Percentiles rank a stretch among this genome's conserved stretches.
These are phyloP conservation scores for Hysterangium stoloniferum DNA, from an alignment of 768 basidiomycete genomes.

Conservation along the genomic window DNA sequence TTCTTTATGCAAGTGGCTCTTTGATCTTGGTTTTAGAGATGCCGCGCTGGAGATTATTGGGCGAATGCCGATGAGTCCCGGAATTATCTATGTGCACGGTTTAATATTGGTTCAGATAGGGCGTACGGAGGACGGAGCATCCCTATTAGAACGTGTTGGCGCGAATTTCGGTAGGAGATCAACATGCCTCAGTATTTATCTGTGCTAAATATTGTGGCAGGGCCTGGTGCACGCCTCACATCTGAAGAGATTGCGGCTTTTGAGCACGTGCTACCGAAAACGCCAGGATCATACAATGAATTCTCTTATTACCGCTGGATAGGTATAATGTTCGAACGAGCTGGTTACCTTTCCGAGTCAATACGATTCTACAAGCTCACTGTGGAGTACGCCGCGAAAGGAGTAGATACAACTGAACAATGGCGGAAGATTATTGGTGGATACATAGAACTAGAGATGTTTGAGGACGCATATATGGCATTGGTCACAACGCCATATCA, in stretches of 20 bases:
- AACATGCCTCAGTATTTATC: conserved; percentile 11
- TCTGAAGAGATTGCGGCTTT: conserved; percentile 60
- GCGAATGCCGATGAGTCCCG: conserved; percentile 75
- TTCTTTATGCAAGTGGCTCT: conserved; percentile 61
- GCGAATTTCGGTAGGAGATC: conserved; percentile 59
- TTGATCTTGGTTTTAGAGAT: conserved; percentile 53
- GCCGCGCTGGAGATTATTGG: conserved; percentile 57
- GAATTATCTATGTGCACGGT: conserved; percentile 64
- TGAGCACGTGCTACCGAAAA: conserved; percentile 38
- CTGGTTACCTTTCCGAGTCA: conserved; percentile 25
- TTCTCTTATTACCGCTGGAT: conserved; percentile 22
- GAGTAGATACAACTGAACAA: conserved; percentile 52
- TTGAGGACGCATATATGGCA: conserved; percentile 82
- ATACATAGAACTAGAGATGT: conserved; percentile 61
- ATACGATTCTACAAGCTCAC: conserved; percentile 64
- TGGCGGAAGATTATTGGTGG: conserved; percentile 78
- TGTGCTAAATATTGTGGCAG: conserved; percentile 36
- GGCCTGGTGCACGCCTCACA: conserved; percentile 29
- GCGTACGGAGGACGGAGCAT: conserved; percentile 65
- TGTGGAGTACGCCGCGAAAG: conserved; percentile 54
- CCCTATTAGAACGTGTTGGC: conserved; percentile 64
- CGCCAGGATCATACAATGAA: not conserved
- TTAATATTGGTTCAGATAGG: conserved; percentile 59
- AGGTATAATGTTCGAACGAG: conserved; percentile 63
- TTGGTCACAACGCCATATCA: conserved; percentile 69